Conservation (phyloP, 164 flowering plant genomes). For the Macadamia tetraphylla region DNA sequence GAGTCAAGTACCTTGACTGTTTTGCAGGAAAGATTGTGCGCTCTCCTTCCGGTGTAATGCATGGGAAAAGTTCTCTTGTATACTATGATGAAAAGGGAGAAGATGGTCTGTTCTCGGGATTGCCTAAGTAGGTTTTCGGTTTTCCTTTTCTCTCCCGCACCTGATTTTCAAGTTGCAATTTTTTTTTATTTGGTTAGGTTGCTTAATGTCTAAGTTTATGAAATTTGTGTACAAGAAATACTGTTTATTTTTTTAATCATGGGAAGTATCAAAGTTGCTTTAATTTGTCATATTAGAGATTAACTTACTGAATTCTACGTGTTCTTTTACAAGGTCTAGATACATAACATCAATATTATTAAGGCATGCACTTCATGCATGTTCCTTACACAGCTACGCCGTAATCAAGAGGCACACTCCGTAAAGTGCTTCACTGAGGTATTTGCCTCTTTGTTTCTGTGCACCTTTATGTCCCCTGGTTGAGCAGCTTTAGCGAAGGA, state of each 20-base stretch:
- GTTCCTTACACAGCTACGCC: too few relatives aligned
- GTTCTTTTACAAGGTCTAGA: not conserved
- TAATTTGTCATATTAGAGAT: not conserved
- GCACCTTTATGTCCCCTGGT: too few relatives aligned
- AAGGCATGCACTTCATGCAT: too few relatives aligned
- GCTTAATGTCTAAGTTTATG: not conserved
- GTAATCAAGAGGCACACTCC: too few relatives aligned
- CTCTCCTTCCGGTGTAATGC: conserved; percentile 86
- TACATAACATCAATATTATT: too few relatives aligned
- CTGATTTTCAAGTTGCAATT: not conserved
- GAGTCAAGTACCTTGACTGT: not conserved
- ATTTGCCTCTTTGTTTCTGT: too few relatives aligned
- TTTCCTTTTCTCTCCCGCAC: not conserved
- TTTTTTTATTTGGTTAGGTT: not conserved
- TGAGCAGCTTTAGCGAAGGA: too few relatives aligned
- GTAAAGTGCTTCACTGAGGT: too few relatives aligned
- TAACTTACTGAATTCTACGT: not conserved
- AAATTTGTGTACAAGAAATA: too few relatives aligned
- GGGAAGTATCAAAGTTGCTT: not conserved
- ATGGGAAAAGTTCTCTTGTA: conserved; percentile 85
- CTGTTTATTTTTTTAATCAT: too few relatives aligned
- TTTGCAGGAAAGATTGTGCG: conserved; percentile 81
- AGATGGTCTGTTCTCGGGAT: conserved; percentile 57
- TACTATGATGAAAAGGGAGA: conserved; percentile 82
- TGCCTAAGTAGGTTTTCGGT: conserved; percentile 58